phyloP scores from a whole-genome alignment of 1,139 yeast species.

The Taphrina pruni region DNA sequence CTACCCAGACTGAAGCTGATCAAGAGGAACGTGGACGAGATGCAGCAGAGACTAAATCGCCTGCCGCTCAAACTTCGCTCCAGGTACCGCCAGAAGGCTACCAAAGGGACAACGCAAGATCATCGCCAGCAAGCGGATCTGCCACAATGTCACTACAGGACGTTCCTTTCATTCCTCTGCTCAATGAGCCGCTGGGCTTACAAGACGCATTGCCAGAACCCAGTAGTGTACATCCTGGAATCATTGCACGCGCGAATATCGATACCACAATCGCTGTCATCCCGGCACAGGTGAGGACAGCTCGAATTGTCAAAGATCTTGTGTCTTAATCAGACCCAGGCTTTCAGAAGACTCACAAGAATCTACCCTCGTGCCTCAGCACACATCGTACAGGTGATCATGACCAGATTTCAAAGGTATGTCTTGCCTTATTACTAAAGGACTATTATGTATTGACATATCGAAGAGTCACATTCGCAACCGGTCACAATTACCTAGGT shows the following conservation, averaged over 20 bases:
- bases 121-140: not conserved
- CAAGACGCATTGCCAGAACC: not conserved
- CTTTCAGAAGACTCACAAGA: constrained; percentile 73
- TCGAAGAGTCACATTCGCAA: constrained; percentile 74
- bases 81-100: constrained; percentile 20
- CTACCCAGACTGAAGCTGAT: not conserved
- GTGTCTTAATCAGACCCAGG: constrained; percentile 48
- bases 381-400: constrained; percentile 89
- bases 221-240: constrained; percentile 49
- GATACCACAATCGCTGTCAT: constrained; percentile 89
- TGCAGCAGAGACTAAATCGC: not conserved
- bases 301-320: no score
- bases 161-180: constrained; percentile 33
- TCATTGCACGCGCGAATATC: constrained; percentile 66
- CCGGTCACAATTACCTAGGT: constrained; percentile 85
- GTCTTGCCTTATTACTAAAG: not conserved
- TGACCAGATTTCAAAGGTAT: constrained; percentile 74
- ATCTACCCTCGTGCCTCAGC: constrained; percentile 90
- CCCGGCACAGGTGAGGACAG: constrained; percentile 61
- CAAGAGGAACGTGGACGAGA: not conserved
- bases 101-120: not conserved
- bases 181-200: constrained; percentile 15
- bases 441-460: not conserved
- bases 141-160: constrained; percentile 7
- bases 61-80: constrained; percentile 6